Base-by-base conservation (phyloP, 2,329 filamentous ascomycete genomes). In the Aspergillus sergii region DNA sequence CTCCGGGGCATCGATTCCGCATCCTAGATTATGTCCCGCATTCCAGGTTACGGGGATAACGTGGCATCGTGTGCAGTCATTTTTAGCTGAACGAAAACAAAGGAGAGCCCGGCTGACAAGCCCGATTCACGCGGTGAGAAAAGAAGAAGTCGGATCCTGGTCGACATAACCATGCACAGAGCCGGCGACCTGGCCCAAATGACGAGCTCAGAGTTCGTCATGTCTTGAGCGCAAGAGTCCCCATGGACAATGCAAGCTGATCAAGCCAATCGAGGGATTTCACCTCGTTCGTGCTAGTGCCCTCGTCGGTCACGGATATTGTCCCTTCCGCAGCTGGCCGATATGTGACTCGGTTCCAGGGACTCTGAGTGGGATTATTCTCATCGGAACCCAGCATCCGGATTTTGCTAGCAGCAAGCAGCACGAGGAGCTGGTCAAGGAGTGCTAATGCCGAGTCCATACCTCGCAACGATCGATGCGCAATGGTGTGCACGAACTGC, bases 381-480 rank as follows among this genome's bases (percentile, higher is more conserved):
- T 55, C 51, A 34, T 19, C 51, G 2, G 32, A 12, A 23, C 58
- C 30, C 1, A 30, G 50, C 23, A 36, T 11, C 21, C 23, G 62
- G 10, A n/a, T 39, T 50, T 54, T 59, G 54, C 66, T 55, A 5
- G 65, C 61, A 50, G 59, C 32, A 14, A 71, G 45, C 16, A 67
- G 54, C 19, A 64, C 64, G 10, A 68, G 30, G 14, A 71, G 36
- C 30, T 70, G 67, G 8, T 66, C 59, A 8, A 68, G 64, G 6
- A 71, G 58, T 8, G 68, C 66, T 16, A 70, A 51, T 2, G 57
- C 67, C 4, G 68, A 64, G 11, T 32, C 56, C 11, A 70, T 50
- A 30, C 65, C 67, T 26, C 67, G 46, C 5, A 67, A 41, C 5
- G 60, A 51, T 12, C 41, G 60, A 9, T 62, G 36, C 8, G 57